phyloP scores from a whole-genome alignment of 768 basidiomycete genomes.

The Vararia minispora region DNA sequence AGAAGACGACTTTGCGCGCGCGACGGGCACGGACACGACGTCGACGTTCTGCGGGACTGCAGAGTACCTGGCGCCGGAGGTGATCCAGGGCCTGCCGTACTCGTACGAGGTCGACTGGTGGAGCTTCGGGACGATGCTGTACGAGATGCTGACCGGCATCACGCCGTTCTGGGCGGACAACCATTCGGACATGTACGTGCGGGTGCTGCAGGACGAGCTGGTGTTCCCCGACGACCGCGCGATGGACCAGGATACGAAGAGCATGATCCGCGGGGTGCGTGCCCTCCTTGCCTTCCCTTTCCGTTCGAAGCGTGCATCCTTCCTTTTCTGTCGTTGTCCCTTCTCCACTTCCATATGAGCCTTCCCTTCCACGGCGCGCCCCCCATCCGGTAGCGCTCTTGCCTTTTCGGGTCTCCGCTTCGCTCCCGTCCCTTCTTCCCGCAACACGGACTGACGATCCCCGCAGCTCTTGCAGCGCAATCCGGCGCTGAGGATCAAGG shows the following conservation, averaged over 20 bases:
- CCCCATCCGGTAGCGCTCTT: too few relatives aligned
- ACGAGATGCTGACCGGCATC: slow-evolving; percentile 94
- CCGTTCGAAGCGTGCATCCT: too few relatives aligned
- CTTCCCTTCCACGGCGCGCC: too few relatives aligned
- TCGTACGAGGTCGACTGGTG: slow-evolving; percentile 97
- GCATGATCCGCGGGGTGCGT: slow-evolving; percentile 87
- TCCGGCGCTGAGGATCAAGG: slow-evolving; percentile 81
- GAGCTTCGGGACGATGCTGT: slow-evolving; percentile 96
- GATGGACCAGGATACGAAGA: slow-evolving; percentile 94
- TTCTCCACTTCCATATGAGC: too few relatives aligned
- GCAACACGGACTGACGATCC: slow-evolving; percentile 6
- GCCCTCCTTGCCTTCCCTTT: not conserved
- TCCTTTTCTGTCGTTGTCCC: slow-evolving; percentile 1
- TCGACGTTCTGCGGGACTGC: slow-evolving; percentile 93
- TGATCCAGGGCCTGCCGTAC: slow-evolving; percentile 84
- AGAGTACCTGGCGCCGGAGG: slow-evolving; percentile 94
- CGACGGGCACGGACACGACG: slow-evolving; percentile 53
- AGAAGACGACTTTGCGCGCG: slow-evolving; percentile 42
- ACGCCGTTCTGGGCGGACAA: slow-evolving; percentile 91
- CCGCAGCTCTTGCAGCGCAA: slow-evolving; percentile 82
- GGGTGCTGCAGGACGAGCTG: slow-evolving; percentile 84
- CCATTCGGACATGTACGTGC: slow-evolving; percentile 90
- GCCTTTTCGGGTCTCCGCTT: too few relatives aligned
- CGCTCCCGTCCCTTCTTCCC: too few relatives aligned
- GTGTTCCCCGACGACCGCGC: slow-evolving; percentile 82